Percentiles rank a stretch among this genome's conserved stretches.
Conservation (phyloP, 805 yeast genomes). For the Kodamaea sagamina region DNA sequence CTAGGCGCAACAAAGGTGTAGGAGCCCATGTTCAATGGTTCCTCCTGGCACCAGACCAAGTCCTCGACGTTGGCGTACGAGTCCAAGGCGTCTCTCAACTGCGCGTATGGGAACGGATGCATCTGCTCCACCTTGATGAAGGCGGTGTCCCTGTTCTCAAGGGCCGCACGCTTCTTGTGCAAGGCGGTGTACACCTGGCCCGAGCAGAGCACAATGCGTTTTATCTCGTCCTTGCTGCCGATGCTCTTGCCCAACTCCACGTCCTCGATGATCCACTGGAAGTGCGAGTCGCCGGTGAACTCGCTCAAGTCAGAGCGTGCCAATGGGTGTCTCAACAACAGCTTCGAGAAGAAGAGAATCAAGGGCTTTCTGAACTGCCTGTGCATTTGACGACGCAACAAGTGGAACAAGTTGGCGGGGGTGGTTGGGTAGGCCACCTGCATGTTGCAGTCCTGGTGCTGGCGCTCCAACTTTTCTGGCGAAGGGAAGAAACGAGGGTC, state of each 20-base stretch:
- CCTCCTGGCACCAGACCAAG: constrained; percentile 97
- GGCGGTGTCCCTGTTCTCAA: constrained; percentile 82
- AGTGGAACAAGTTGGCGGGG: constrained; percentile 94
- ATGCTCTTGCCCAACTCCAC: constrained; percentile 78
- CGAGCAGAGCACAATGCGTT: constrained; percentile 77
- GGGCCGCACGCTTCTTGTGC: constrained; percentile 79
- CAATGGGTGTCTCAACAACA: constrained; percentile 93
- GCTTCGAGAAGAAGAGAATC: constrained; percentile 85
- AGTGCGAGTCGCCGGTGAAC: constrained; percentile 87
- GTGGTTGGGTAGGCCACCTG: constrained; percentile 98
- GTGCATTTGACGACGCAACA: constrained; percentile 98
- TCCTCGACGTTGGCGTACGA: constrained; percentile 82
- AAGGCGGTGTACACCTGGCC: constrained; percentile 97
- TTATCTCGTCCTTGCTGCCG: constrained; percentile 76
- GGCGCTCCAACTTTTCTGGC: constrained; percentile 85
- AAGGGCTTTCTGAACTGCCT: constrained; percentile 97
- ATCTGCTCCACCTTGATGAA: constrained; percentile 88
- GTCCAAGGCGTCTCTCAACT: constrained; percentile 79
- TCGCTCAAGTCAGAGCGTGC: constrained; percentile 85
- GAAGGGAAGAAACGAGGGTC: constrained; percentile 94
- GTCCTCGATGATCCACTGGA: constrained; percentile 97
- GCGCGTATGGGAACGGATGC: constrained; percentile 99
- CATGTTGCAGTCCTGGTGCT: constrained; percentile 98
- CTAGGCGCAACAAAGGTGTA: constrained; percentile 84
- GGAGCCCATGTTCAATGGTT: constrained; percentile 96